phyloP scores from a whole-genome alignment of 331 rosid species.

The Quercus tomentella region DNA sequence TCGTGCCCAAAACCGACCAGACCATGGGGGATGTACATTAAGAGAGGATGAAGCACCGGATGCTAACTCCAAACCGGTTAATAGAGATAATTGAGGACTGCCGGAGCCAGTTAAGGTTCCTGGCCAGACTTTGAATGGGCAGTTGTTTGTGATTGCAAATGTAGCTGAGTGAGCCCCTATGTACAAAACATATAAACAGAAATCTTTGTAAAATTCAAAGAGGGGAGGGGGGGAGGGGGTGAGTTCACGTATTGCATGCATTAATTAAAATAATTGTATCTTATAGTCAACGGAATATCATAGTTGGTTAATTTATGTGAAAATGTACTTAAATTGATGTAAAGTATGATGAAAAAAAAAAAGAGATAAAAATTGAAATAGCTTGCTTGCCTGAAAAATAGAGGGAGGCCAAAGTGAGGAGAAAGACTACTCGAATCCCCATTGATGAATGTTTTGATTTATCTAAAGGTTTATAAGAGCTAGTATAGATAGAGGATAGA shows the following conservation, averaged over 20 bases:
- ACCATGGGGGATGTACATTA: slow-evolving; percentile 21
- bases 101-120: slow-evolving; percentile 35
- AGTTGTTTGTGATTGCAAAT: slow-evolving; percentile 38
- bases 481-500: no score
- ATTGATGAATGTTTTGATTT: slow-evolving; percentile 14
- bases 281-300: not conserved
- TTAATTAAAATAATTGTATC: not conserved
- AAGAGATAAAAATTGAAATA: not conserved
- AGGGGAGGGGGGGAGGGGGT: no score
- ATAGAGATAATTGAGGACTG: not conserved
- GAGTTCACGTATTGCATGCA: not conserved
- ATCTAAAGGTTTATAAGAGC: no score
- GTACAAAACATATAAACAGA: not conserved
- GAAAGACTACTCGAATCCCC: slow-evolving; percentile 6
- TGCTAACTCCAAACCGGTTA: slow-evolving; percentile 32
- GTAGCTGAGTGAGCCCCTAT: slow-evolving; percentile 39
- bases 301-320: not conserved
- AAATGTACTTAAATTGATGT: not conserved
- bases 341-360: not conserved
- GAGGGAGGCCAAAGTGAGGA: slow-evolving; percentile 14
- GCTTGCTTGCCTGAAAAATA: slow-evolving; percentile 25
- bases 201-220: no score
- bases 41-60: slow-evolving; percentile 13
- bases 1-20: slow-evolving; percentile 45
- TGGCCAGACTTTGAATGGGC: slow-evolving; percentile 43